Base-by-base conservation (phyloP, 208 protist species). In the Trypanosoma melophagium region DNA sequence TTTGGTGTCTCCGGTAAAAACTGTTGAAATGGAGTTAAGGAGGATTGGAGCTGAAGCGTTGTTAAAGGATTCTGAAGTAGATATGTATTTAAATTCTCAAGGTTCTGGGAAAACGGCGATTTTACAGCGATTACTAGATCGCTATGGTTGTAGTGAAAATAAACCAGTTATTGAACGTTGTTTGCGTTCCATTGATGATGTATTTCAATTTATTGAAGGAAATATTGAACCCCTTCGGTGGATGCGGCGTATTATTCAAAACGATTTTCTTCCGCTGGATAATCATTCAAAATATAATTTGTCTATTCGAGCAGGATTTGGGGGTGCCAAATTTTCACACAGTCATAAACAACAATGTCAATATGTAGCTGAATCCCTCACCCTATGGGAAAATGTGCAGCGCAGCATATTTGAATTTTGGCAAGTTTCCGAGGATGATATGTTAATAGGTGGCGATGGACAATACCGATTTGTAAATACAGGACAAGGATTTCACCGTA, bases 361-460 rank as follows among this genome's bases (percentile, higher is more conserved):
- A 44, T 99, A 98, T 79, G 97, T 98, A 12, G 67, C 81, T 42
- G 97, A 99, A 79, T 98, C 97, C 19, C 80, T 99, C 13, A 80
- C 77, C 9, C 76, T 99, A 35, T 99, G 98, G 98, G 74, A 94
- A 58, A 93, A 90, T 52, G 92, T 99, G 44, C 82, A 97, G 42
- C 79, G 69, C 24, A 74, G 91, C 55, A 98, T 99, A 59, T 98
- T 98, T 69, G 68, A 82, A 16, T 70, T 99, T 12, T 99, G 97
- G 97, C 84, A 90, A 50, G 81, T 88, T 7, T 93, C 92, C 3
- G 97, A 99, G 66, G 70, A 84, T 38, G 98, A 99, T 77, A 94
- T 99, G 70, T 68, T 99, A 7, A 63, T 82, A 25, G 73, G 86
- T 14, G 66, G 84, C 10, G 31, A 50, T 22, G 76, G 83, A 10